Conservation (phyloP, 129 eudicot genomes). For the Scalesia atractyloides region DNA sequence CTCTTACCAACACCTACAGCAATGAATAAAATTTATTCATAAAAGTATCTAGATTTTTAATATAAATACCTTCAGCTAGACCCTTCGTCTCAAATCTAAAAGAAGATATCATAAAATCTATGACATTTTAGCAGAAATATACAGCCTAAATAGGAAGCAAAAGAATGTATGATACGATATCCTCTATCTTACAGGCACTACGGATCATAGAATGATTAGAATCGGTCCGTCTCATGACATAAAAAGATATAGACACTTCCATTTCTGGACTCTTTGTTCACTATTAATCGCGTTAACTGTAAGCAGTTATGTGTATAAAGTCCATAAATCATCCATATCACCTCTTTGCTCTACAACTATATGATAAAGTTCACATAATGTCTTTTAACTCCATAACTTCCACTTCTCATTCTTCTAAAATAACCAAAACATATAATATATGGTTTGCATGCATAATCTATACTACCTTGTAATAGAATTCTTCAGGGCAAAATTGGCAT, state of each 20-base stretch:
- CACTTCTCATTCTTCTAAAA: background rate
- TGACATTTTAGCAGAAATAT: too few relatives aligned
- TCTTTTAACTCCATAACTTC: background rate
- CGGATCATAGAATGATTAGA: too few relatives aligned
- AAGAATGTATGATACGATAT: background rate
- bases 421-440: background rate
- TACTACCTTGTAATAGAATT: too few relatives aligned
- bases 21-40: background rate
- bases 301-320: too few relatives aligned
- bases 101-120: background rate
- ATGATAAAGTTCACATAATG: background rate
- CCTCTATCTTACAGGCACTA: background rate
- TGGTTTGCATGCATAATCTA: conserved; percentile 8
- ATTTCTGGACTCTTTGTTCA: too few relatives aligned
- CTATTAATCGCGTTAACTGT: too few relatives aligned
- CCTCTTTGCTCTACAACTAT: background rate
- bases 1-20: conserved; percentile 95
- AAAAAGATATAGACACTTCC: background rate
- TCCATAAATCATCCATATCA: too few relatives aligned
- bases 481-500: too few relatives aligned
- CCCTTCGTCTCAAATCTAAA: background rate
- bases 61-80: background rate
- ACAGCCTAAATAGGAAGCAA: conserved; percentile 1
- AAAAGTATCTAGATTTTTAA: background rate
- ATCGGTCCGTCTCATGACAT: background rate